Evolutionary conservation across 2,329 filamentous ascomycete genomes (phyloP), one percentile per base, ranked within the genome.

Genomic region (Epichloe brachyelytri): DNA sequence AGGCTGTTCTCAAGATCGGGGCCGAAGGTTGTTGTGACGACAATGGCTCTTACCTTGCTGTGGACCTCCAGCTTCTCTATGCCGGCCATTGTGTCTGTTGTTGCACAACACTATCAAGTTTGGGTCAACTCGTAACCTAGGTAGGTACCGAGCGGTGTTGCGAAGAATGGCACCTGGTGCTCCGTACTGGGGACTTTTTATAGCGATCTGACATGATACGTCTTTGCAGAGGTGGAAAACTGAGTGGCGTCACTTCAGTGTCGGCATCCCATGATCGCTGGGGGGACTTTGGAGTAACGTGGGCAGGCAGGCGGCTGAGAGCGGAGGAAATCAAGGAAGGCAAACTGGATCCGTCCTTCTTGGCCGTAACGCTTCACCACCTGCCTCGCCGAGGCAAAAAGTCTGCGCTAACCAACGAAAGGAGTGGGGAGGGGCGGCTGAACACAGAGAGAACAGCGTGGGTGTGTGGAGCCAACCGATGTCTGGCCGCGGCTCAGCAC

Each of bases 11-110:
- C 41, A 37, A 45, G 46, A 40, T 41, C 45, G n/a, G 30, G 34
- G 17, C 5, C 19, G 19, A 8, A 22, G n/a, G 30, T 26, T 26
- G 5, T 10, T 22, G 11, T 26, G 40, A 37, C 1, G 5, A 7
- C 10, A 20, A 10, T 41, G 39, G 12, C 17, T 44, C 41, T 20
- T 45, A 93, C 91, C 82, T 94, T 95, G 81, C 89, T 95, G 70
- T 96, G 91, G 59, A 98, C 88, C 69, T 97, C 88, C 59, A 98
- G 78, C 72, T 94, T 88, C 74, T 98, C 93, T 75, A 97, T 94
- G 64, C 87, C 88, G 54, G 88, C 89, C 90, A 95, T 95, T 58
- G 40, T 57, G 45, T 14, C 11, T 12, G 15, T 20, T 14, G 46
- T 49, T 44, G 36, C 48, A 26, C 45, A 26, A 40, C 15, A 10